Percentiles rank a stretch among this genome's conserved stretches.
These are phyloP conservation scores for Teunomyces aglyptinius DNA, from an alignment of 805 yeast species.

Conservation along the genomic window DNA sequence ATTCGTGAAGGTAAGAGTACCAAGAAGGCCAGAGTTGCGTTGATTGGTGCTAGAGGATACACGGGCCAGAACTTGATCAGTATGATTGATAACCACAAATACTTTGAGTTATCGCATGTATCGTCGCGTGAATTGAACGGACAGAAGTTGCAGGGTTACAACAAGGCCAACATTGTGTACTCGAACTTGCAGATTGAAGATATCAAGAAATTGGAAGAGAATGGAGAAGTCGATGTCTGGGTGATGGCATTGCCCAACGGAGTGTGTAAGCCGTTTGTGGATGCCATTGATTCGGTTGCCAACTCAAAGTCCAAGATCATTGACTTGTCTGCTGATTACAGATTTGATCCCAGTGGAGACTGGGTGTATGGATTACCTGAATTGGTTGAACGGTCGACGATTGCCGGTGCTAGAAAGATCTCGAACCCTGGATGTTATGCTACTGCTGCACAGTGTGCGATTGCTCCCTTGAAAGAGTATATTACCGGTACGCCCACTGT, in stretches of 20 bases:
- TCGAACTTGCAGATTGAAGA: slow-evolving; percentile 88
- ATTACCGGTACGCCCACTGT: slow-evolving; percentile 73
- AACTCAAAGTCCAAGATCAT: slow-evolving; percentile 74
- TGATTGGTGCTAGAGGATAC: slow-evolving; percentile 97
- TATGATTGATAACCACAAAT: slow-evolving; percentile 83
- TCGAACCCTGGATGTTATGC: slow-evolving; percentile 99
- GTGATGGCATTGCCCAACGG: slow-evolving; percentile 99
- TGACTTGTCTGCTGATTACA: slow-evolving; percentile 92
- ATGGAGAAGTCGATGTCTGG: slow-evolving; percentile 88
- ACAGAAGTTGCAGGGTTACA: slow-evolving; percentile 81
- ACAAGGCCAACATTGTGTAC: slow-evolving; percentile 74
- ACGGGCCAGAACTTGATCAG: slow-evolving; percentile 93
- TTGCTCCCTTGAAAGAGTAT: slow-evolving; percentile 77
- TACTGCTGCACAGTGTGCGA: slow-evolving; percentile 90
- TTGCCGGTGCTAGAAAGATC: slow-evolving; percentile 72
- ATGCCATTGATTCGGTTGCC: slow-evolving; percentile 68
- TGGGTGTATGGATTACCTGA: slow-evolving; percentile 98
- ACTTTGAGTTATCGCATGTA: slow-evolving; percentile 84
- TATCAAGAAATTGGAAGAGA: slow-evolving; percentile 70
- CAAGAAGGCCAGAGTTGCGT: slow-evolving; percentile 70
- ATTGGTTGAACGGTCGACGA: slow-evolving; percentile 63
- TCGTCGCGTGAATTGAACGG: slow-evolving; percentile 95
- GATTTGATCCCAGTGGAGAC: slow-evolving; percentile 83
- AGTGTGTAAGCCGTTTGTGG: slow-evolving; percentile 86
- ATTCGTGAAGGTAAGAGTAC: slow-evolving; percentile 60